Evolutionary conservation across 2,329 filamentous ascomycete species (phyloP).

Genomic region (Penicillium olsonii): DNA sequence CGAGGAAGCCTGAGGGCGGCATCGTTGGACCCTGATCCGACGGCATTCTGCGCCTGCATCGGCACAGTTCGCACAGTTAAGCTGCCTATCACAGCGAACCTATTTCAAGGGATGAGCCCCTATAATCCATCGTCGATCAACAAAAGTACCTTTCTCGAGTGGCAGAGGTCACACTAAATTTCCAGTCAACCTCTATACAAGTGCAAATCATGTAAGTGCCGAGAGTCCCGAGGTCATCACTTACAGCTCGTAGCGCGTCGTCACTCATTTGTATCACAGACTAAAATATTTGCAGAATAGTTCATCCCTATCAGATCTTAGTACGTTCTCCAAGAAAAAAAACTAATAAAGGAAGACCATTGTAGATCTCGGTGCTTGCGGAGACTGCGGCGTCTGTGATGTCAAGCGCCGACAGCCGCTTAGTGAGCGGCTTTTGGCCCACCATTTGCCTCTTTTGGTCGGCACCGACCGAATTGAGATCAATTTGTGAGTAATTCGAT

Average conservation of each 20-base stretch:
- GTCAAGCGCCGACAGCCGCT: conserved; percentile 3
- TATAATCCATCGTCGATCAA: not conserved
- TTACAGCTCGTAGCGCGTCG: conserved; percentile 19
- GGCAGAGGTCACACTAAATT: conserved; percentile 27
- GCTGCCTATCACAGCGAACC: conserved; percentile 28
- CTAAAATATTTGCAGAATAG: not conserved
- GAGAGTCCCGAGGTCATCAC: too few relatives aligned
- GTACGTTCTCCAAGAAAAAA: not conserved
- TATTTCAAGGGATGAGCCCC: not conserved
- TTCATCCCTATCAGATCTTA: not conserved
- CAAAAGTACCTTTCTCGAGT: conserved; percentile 26
- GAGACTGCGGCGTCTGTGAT: not conserved
- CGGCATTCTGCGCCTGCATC: conserved; percentile 25
- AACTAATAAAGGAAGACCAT: not conserved
- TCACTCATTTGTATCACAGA: conserved; percentile 10
- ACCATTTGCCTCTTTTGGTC: conserved; percentile 9
- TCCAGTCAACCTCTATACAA: not conserved
- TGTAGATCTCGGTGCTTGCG: conserved; percentile 1
- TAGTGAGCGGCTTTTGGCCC: not conserved
- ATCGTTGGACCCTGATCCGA: conserved; percentile 18
- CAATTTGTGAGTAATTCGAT: too few relatives aligned
- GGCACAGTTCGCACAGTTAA: conserved; percentile 27
- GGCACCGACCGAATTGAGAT: conserved; percentile 13
- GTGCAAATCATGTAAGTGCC: too few relatives aligned
- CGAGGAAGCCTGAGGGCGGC: conserved; percentile 11